Percentiles rank a stretch among this genome's conserved stretches.
These are phyloP conservation scores for Meripilus lineatus DNA, from an alignment of 1,284 basidiomycete species.

Conservation along the genomic window DNA sequence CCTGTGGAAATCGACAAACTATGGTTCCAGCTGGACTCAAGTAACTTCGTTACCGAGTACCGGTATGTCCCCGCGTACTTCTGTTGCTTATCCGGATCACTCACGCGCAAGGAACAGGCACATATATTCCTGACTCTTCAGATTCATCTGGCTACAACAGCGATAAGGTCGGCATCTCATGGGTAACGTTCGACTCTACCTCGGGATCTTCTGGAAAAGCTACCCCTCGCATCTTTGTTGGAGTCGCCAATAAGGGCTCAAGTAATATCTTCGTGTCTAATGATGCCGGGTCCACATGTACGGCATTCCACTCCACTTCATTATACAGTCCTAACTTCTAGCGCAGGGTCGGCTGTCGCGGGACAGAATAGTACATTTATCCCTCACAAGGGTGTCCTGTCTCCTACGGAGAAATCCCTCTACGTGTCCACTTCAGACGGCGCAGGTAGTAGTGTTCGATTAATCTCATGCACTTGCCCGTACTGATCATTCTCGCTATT, in stretches of 20 bases:
- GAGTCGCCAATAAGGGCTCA: conserved; percentile 52
- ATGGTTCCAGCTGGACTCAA: conserved; percentile 50
- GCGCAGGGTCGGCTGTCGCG: conserved; percentile 47
- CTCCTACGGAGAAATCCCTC: conserved; percentile 48
- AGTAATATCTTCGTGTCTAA: conserved; percentile 52
- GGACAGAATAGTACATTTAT: conserved; percentile 55
- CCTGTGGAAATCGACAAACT: conserved; percentile 59
- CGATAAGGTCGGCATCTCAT: conserved; percentile 54
- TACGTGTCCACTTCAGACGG: conserved; percentile 54
- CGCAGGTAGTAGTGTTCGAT: conserved; percentile 23
- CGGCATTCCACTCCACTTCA: conserved; percentile 8
- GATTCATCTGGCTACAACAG: conserved; percentile 53
- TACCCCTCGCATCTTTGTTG: conserved; percentile 63
- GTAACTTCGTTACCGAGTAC: conserved; percentile 52
- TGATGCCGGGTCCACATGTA: conserved; percentile 54
- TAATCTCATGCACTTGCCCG: too few species aligned
- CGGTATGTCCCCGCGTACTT: conserved; percentile 30
- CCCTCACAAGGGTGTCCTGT: conserved; percentile 62
- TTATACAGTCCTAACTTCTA: background rate
- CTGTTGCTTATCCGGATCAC: background rate
- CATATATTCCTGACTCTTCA: conserved; percentile 49
- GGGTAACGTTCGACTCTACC: conserved; percentile 61
- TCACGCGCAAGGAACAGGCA: conserved; percentile 32
- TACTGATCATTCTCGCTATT: too few species aligned
- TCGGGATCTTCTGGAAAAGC: conserved; percentile 46